phyloP scores from a whole-genome alignment of 148 eudicot genomes.

The Mesembryanthemum crystallinum region DNA sequence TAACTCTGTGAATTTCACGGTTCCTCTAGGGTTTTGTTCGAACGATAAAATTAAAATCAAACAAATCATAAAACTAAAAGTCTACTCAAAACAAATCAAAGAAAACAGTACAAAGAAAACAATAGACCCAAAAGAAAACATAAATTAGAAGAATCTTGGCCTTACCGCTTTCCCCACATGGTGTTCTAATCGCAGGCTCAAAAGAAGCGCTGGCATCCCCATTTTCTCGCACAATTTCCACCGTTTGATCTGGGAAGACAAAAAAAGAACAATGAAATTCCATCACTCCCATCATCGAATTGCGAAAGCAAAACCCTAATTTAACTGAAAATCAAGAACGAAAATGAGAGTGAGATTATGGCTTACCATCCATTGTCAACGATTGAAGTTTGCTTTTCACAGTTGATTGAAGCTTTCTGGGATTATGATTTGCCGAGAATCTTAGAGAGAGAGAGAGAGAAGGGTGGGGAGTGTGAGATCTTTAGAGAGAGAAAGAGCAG shows the following conservation, averaged over 20 bases:
- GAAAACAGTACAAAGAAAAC: not conserved
- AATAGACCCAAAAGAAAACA: not conserved
- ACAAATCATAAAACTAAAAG: not conserved
- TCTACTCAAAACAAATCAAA: not conserved
- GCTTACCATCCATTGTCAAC: slow-evolving; percentile 41
- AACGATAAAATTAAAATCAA: not conserved
- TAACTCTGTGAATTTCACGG: not conserved
- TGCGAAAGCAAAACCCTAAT: not conserved
- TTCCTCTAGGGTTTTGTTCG: slow-evolving; percentile 3
- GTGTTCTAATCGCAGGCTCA: slow-evolving; percentile 7
- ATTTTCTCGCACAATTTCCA: slow-evolving; percentile 28
- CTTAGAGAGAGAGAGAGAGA: not conserved
- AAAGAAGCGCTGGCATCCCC: not conserved
- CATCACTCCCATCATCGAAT: not conserved
- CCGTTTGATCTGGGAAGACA: slow-evolving; percentile 21
- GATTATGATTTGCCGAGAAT: no score
- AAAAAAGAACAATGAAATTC: not conserved
- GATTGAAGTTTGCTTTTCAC: not conserved
- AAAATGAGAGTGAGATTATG: not conserved
- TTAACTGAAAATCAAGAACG: not conserved
- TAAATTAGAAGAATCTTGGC: slow-evolving; percentile 4
- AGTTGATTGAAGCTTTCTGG: not conserved
- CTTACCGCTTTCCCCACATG: slow-evolving; percentile 24
- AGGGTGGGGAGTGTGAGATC: not conserved
- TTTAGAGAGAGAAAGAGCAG: slow-evolving; percentile 6